Base-by-base conservation (phyloP, 305 asterid species). In the Fraxinus ornus region DNA sequence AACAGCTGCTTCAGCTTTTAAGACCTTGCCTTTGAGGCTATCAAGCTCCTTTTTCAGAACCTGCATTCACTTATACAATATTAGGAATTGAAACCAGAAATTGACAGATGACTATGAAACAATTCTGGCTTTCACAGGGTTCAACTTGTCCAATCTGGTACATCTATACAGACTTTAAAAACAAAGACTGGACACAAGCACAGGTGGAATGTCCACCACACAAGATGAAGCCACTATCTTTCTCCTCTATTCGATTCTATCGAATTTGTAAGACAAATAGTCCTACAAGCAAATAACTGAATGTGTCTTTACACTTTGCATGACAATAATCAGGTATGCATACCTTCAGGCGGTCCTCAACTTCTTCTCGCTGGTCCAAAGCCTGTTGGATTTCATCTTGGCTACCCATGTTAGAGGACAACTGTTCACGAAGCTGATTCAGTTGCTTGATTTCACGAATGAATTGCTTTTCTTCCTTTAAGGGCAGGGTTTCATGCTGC, bases 401-500 rank as follows among this genome's bases (percentile, higher is more conserved):
- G 89, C 91, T 92, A 55, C 98, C 98, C 83, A 91, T 88, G 87
- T 88, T 93, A 55, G 92, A 92, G 35, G 98, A 92, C 77, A 96
- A 82, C 78, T 94, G 97, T 76, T 89, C 97, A 2, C 98, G 95
- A 74, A 89, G 94, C 87, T 93, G 97, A 89, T 92, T 94, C 87
- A 96, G 87, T 86, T 90, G 98, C 87, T 94, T 96, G 86, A 96
- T 94, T 85, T 93, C 98, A 60, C 97, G 95, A 88, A 94, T 91
- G 77, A 89, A 81, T 77, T 87, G 91, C 37, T 94, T 93, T 89
- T 94, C 98, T 87, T 94, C 96, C 83, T 91, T 93, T 83, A 94
- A 86, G 37, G 92, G 90, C 72, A 92, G 87, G 60, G 99, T 93
- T 86, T 96, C 98, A 77, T 96, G 99, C 78, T 91, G 92, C 81